Conservation (phyloP, 495 filamentous ascomycete genomes). For the Opeltia flavorubescens region DNA sequence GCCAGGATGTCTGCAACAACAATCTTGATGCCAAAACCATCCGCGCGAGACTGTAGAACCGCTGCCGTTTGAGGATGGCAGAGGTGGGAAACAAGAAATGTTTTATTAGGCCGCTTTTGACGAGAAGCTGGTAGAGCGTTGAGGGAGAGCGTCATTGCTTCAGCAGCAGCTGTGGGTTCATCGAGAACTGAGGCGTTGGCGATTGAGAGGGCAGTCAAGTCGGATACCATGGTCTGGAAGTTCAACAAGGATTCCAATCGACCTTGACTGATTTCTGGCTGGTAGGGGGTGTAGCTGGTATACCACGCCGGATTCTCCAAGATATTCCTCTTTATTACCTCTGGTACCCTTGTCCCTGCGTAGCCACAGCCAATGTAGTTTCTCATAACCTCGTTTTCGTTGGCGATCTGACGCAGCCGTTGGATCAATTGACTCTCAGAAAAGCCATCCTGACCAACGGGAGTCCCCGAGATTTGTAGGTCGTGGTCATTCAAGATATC, state of each 20-base stretch:
- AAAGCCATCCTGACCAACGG: slow-evolving; percentile 29
- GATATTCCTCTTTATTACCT: slow-evolving; percentile 89
- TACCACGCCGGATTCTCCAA: slow-evolving; percentile 96
- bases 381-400: slow-evolving; percentile 44
- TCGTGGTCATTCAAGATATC: slow-evolving; percentile 65
- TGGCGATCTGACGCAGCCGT: slow-evolving; percentile 47
- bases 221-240: slow-evolving; percentile 89
- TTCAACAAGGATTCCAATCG: slow-evolving; percentile 87
- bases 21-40: slow-evolving; percentile 83
- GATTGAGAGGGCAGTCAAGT: slow-evolving; percentile 79
- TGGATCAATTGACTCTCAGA: slow-evolving; percentile 57
- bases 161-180: slow-evolving; percentile 86
- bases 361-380: slow-evolving; percentile 83
- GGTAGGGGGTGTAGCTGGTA: slow-evolving; percentile 96
- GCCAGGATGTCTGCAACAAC: slow-evolving; percentile 55
- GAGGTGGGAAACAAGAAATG: slow-evolving; percentile 68
- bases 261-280: slow-evolving; percentile 95
- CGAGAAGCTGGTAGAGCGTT: slow-evolving; percentile 57
- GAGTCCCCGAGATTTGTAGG: slow-evolving; percentile 30
- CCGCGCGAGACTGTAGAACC: slow-evolving; percentile 75
- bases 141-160: slow-evolving; percentile 93
- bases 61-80: slow-evolving; percentile 85
- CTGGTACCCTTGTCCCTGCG: slow-evolving; percentile 70
- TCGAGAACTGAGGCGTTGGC: slow-evolving; percentile 91
- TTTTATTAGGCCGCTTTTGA: slow-evolving; percentile 62